Evolutionary conservation across 257 asterid genomes (phyloP), one percentile per base, ranked within the genome.

Genomic region (Oldenlandia corymbosa): DNA sequence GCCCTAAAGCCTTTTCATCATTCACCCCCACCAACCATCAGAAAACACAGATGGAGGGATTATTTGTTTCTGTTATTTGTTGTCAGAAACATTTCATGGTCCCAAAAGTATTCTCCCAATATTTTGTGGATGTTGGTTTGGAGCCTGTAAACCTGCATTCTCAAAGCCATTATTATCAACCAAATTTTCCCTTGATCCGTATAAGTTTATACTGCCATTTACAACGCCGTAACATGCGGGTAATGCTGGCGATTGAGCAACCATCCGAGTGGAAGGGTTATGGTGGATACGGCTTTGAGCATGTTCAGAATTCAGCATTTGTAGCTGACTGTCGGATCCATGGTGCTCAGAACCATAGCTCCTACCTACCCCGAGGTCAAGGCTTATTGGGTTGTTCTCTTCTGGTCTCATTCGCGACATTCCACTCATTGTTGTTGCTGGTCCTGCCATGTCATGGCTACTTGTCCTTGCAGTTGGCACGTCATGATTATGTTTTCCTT

Each of bases 401-500:
- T 74, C 89, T 12, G 81, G 72, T 74, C 84, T 78, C 66, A 78
- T 72, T 64, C 75, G 79, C 10, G 83, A 62, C 23, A 67, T 24
- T 65, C 81, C 84, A 65, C 47, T 73, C 50, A 73, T 77, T 11
- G 78, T 43, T 24, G 75, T 52, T n/a, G n/a, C n/a, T 34, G 77
- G 66, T 46, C 83, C 87, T 14, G 83, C 73, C 53, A 76, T 77
- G 56, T 88, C 97, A 69, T 86, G 92, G 82, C 78, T 83, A 76
- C 74, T 85, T 76, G 78, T 81, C 74, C 80, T 80, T 27, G 91
- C 88, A 45, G 80, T 75, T 0, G 97, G 97, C 53, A 93, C 94
- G 16, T 90, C 92, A 14, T 93, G 97, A 81, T 85, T 87, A 88
- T 90, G 99, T 74, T 90, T 93, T 16, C 99, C 97, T 73, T 93